These are phyloP conservation scores for Schizochytrium sp. DNA, from an alignment of 108 stramenopile genomes.

Conservation along the genomic window DNA sequence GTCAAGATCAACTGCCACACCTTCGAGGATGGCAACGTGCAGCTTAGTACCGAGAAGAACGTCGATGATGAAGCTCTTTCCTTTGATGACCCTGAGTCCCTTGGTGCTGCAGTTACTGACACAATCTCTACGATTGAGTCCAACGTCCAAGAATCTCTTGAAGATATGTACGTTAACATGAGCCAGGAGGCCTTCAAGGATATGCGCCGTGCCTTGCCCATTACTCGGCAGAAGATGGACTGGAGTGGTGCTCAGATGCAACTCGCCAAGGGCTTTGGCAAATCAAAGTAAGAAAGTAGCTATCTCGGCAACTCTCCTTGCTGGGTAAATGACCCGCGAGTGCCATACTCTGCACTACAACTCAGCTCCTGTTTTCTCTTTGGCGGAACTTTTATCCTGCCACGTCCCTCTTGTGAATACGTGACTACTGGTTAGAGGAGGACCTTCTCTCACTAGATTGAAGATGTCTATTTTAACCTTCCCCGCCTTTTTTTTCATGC, in stretches of 20 bases:
- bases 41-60: slow-evolving; percentile 48
- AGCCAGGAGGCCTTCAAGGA: slow-evolving; percentile 60
- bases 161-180: slow-evolving; percentile 64
- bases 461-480: no score
- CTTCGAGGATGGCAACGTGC: slow-evolving; percentile 64
- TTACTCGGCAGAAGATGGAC: slow-evolving; percentile 64
- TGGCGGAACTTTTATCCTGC: no score
- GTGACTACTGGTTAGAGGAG: no score
- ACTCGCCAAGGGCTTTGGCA: slow-evolving; percentile 3
- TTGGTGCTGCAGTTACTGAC: neutral
- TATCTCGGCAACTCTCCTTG: neutral
- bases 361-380: no score
- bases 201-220: slow-evolving; percentile 61
- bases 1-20: slow-evolving; percentile 55
- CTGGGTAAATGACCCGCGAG: no score
- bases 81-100: neutral
- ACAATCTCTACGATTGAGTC: neutral
- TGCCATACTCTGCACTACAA: no score
- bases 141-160: slow-evolving; percentile 44
- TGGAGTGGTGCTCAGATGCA: slow-evolving; percentile 62
- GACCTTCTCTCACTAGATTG: no score
- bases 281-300: neutral
- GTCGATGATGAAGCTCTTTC: slow-evolving; percentile 9
- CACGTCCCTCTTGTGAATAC: no score
- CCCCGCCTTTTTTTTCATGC: no score